Conservation (phyloP, 1,284 basidiomycete genomes). For the Gomphus sp. region DNA sequence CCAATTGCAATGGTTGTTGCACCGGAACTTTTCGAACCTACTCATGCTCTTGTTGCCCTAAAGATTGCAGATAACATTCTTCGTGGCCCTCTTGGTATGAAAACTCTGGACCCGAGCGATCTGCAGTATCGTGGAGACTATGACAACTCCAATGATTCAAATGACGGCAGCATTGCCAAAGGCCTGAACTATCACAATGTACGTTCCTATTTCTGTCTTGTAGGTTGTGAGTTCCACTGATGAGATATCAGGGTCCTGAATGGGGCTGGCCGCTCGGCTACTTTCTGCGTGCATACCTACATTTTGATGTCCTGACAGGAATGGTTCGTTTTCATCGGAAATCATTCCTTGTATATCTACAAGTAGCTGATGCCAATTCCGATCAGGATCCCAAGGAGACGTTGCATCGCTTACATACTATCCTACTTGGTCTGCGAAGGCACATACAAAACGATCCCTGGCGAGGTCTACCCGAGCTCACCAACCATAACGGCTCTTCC, state of each 20-base stretch:
- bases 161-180: constrained; percentile 77
- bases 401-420: constrained; percentile 68
- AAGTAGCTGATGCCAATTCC: constrained; percentile 1
- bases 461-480: constrained; percentile 88
- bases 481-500: constrained; percentile 72
- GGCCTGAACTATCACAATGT: constrained; percentile 87
- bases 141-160: constrained; percentile 85
- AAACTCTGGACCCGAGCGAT: constrained; percentile 82
- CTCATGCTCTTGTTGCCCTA: constrained; percentile 73
- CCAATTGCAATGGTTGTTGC: constrained; percentile 96
- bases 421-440: constrained; percentile 58
- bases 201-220: constrained; percentile 15
- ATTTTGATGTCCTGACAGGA: constrained; percentile 65
- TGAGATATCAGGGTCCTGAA: constrained; percentile 57
- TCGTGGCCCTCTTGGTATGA: constrained; percentile 85
- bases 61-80: constrained; percentile 69
- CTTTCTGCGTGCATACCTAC: constrained; percentile 87
- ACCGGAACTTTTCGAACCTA: constrained; percentile 84
- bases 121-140: constrained; percentile 83
- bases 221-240: neutral
- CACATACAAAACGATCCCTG: constrained; percentile 78
- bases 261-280: constrained; percentile 95
- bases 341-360: neutral
- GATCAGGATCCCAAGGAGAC: constrained; percentile 60
- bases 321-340: constrained; percentile 38